Evolutionary conservation across 345 rosid genomes (phyloP).

Genomic region (Cardamine resedifolia): DNA sequence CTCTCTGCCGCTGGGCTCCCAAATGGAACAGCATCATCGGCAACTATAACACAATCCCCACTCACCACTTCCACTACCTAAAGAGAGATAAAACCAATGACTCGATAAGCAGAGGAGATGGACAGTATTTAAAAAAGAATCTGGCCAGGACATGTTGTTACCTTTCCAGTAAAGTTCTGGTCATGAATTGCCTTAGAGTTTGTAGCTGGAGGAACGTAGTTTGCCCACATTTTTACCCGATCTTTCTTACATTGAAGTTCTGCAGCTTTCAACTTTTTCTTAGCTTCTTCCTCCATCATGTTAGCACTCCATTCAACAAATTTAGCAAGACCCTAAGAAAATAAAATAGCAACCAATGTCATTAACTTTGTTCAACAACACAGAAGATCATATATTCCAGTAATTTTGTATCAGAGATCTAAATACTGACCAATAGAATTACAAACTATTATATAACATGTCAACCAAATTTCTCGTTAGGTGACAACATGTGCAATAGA

Average conservation of each 20-base stretch:
- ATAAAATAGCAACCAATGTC: neutral
- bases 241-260: slow-evolving; percentile 89
- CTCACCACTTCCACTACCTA: slow-evolving; percentile 98
- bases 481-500: neutral
- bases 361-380: slow-evolving; percentile 13
- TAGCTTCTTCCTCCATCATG: slow-evolving; percentile 95
- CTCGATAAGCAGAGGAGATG: neutral
- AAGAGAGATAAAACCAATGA: slow-evolving; percentile 15
- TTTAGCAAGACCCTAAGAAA: slow-evolving; percentile 84
- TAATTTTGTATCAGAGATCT: neutral
- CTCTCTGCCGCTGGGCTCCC: slow-evolving; percentile 88
- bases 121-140: neutral
- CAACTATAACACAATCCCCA: slow-evolving; percentile 90
- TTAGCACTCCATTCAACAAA: slow-evolving; percentile 98
- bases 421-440: neutral
- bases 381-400: slow-evolving; percentile 4
- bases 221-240: slow-evolving; percentile 74
- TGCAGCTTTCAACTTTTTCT: slow-evolving; percentile 68
- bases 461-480: neutral
- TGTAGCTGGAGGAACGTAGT: slow-evolving; percentile 79
- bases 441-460: neutral
- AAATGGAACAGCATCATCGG: slow-evolving; percentile 82
- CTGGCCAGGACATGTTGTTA: slow-evolving; percentile 29
- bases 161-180: slow-evolving; percentile 93
- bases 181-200: slow-evolving; percentile 87